Conservation (phyloP, 2,329 filamentous ascomycete species). For the Botrytis fabae region DNA sequence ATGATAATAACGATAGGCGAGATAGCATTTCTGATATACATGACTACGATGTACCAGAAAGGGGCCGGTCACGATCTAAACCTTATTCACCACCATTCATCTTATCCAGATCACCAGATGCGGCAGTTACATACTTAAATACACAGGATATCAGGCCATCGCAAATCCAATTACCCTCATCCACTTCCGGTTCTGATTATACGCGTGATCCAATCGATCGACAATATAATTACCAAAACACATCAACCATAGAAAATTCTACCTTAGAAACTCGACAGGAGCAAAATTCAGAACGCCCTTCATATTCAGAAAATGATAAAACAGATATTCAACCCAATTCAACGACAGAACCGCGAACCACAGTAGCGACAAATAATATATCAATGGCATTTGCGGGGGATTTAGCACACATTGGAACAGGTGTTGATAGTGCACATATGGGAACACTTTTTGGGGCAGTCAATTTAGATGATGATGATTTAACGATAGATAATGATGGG, state of each 20-base stretch:
- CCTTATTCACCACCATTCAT: conserved; percentile 24
- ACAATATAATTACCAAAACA: conserved; percentile 5
- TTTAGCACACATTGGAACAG: conserved; percentile 35
- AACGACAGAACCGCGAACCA: conserved; percentile 30
- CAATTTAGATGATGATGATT: conserved; percentile 34
- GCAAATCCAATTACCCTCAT: conserved; percentile 25
- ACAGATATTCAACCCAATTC: neutral
- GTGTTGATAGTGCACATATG: conserved; percentile 32
- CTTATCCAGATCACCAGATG: conserved; percentile 3
- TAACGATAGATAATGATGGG: conserved; percentile 33
- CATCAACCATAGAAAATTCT: conserved; percentile 17
- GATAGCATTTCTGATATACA: neutral
- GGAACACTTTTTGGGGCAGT: conserved; percentile 24
- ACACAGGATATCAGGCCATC: neutral
- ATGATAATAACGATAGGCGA: conserved; percentile 9
- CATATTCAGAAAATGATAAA: conserved; percentile 4
- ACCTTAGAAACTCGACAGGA: conserved; percentile 20
- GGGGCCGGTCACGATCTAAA: conserved; percentile 39
- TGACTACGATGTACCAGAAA: conserved; percentile 32
- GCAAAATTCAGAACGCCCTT: conserved; percentile 9
- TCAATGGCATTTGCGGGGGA: conserved; percentile 27
- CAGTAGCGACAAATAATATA: conserved; percentile 31
- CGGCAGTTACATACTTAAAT: neutral
- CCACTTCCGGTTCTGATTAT: conserved; percentile 26
- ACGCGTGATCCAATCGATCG: conserved; percentile 22